Evolutionary conservation across 1,139 yeast species (phyloP).

Genomic region (Candida sanyaensis): DNA sequence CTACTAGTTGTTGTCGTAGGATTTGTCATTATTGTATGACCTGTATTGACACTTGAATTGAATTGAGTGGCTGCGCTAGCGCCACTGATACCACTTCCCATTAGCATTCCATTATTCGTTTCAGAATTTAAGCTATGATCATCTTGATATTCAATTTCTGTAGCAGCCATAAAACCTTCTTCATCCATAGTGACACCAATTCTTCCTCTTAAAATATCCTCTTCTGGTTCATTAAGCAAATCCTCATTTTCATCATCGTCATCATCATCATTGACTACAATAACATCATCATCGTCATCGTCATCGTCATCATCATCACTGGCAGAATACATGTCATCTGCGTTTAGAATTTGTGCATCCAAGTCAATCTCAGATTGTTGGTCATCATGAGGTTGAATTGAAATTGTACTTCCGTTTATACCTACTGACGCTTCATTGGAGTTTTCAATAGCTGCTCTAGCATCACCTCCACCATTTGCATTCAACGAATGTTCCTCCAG

Average conservation of each 20-base stretch:
- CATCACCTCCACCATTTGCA: background rate
- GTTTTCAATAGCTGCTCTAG: constrained; percentile 13
- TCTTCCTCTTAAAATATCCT: constrained; percentile 7
- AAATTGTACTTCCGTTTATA: constrained; percentile 8
- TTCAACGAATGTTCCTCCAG: constrained; percentile 4
- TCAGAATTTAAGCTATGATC: constrained; percentile 44
- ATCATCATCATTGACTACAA: constrained; percentile 29
- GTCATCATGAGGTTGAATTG: constrained; percentile 1
- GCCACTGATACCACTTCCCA: constrained; percentile 19
- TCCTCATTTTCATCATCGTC: constrained; percentile 20
- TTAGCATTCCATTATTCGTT: constrained; percentile 19
- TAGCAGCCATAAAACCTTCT: constrained; percentile 54
- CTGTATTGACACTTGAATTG: constrained; percentile 17
- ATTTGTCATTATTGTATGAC: constrained; percentile 21
- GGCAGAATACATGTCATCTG: constrained; percentile 19
- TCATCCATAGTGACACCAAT: constrained; percentile 22
- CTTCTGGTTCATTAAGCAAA: constrained; percentile 12
- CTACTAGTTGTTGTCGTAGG: constrained; percentile 20
- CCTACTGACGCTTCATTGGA: constrained; percentile 10
- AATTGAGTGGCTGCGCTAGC: constrained; percentile 15
- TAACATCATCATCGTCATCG: no score
- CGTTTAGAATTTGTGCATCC: constrained; percentile 51
- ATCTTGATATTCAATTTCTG: constrained; percentile 55
- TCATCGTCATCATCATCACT: constrained; percentile 39
- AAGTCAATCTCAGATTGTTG: constrained; percentile 32